phyloP scores from a whole-genome alignment of 2,329 filamentous ascomycete species.

The Diaporthe sp. region DNA sequence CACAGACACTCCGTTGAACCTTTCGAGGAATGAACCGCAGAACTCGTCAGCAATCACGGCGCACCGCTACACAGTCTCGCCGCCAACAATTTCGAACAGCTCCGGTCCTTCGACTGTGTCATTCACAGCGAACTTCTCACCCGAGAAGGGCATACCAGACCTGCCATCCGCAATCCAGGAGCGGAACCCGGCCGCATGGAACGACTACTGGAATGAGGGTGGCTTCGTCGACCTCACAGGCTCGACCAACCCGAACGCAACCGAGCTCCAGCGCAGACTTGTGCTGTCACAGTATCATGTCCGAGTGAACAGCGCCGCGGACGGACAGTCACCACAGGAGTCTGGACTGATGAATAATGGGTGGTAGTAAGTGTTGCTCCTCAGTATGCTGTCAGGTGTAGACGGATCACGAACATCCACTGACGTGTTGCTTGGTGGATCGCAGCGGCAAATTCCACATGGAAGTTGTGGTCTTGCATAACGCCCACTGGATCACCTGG shows the following conservation, averaged over 20 bases:
- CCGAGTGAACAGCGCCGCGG: constrained; percentile 52
- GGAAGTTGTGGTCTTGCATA: constrained; percentile 52
- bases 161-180: background rate
- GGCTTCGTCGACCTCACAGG: background rate
- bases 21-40: background rate
- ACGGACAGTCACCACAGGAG: constrained; percentile 52
- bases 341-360: constrained; percentile 58
- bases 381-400: fast-evolving
- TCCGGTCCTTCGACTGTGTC: background rate
- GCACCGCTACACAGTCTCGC: background rate
- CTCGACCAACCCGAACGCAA: constrained; percentile 48
- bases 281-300: constrained; percentile 56
- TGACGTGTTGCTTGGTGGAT: background rate
- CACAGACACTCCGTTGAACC: background rate
- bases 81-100: background rate
- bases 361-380: constrained; percentile 46
- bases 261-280: constrained; percentile 56
- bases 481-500: constrained; percentile 49
- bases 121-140: constrained; percentile 3
- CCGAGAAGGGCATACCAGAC: background rate
- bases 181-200: background rate
- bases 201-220: background rate
- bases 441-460: constrained; percentile 50
- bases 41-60: background rate
- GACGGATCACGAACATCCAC: background rate